A percentile compares a stretch with the other conserved stretches of the same genome.
These are phyloP conservation scores for Talaromyces ruber DNA, from an alignment of 495 filamentous ascomycete species.

Conservation along the genomic window DNA sequence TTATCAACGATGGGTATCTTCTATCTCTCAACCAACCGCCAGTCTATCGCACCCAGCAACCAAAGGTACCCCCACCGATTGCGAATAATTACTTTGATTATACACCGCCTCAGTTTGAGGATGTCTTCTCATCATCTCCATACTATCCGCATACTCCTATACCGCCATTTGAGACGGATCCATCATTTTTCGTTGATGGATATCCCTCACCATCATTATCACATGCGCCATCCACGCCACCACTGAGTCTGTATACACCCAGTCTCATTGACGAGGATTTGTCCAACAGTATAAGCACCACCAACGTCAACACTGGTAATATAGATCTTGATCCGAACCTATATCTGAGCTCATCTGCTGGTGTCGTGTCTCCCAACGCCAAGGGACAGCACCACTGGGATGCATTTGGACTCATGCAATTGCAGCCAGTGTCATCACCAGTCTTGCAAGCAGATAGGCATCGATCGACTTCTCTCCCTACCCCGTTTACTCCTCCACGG, in stretches of 20 bases:
- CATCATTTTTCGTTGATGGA: neutral
- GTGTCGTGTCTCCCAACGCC: neutral
- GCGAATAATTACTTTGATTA: neutral
- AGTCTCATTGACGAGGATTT: conserved; percentile 5
- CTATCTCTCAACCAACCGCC: neutral
- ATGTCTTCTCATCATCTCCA: neutral
- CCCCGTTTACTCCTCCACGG: neutral
- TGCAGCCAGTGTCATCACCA: neutral
- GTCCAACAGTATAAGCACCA: neutral
- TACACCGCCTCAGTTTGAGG: neutral
- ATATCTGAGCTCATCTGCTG: neutral
- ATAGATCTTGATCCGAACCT: neutral
- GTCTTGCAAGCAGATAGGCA: neutral
- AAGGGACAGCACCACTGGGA: neutral
- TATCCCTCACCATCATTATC: conserved; percentile 5
- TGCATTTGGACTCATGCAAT: conserved; percentile 1
- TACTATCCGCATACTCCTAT: conserved; percentile 1
- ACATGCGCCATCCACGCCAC: conserved; percentile 6
- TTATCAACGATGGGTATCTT: conserved; percentile 2
- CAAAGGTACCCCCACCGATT: neutral
- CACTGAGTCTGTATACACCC: conserved; percentile 1
- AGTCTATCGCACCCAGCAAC: neutral
- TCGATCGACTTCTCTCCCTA: conserved; percentile 3
- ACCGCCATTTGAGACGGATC: neutral
- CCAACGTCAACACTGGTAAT: neutral